Base-by-base conservation (phyloP, 225 moss, liverwort and hornwort species). In the Physcomitrium patens region DNA sequence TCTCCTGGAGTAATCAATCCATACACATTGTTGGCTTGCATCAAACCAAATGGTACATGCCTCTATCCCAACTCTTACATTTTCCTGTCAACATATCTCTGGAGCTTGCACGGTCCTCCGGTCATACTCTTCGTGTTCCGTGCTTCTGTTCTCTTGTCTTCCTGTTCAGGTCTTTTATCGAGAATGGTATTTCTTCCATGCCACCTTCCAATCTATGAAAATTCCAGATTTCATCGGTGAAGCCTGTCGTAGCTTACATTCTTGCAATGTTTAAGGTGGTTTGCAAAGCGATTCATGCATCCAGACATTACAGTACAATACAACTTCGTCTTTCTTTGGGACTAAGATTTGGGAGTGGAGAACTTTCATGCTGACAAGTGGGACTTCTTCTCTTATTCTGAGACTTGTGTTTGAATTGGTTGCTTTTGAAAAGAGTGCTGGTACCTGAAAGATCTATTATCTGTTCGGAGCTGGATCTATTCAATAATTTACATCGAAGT, bases 231-330 rank as follows among this genome's bases (percentile, higher is more conserved):
- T 37, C 7, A 37, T 37, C 31, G 7, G 31, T 37, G 31, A 37
- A 37, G 31, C 2, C 31, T 37, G 49, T 49, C 49, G 12, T 7
- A 49, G 13, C 49, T 49, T 3, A 12, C 4, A 12, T 49, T 76
- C 10, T 73, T 68, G 22, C 58, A 46, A 69, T 60, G 68, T 23
- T 28, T 56, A 78, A 87, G 87, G 90, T 90, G 90, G 90, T 90
- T 77, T 71, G 90, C 87, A 24, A 90, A 90, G 78, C 84, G 87
- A 23, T 90, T 87, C 58, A 77, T 90, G 85, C 87, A 90, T 65
- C 90, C 87, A 31, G 85, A 85, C 71, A 78, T 90, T 22, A 16
- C 86, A 60, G 85, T 67, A 13, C 71, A 85, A 51, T 87, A 83
- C 74, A 87, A 90, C 26, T 90, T 71, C 71, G 47, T 90, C 70